phyloP scores from a whole-genome alignment of 495 filamentous ascomycete species.

The Talaromyces stipitatus region DNA sequence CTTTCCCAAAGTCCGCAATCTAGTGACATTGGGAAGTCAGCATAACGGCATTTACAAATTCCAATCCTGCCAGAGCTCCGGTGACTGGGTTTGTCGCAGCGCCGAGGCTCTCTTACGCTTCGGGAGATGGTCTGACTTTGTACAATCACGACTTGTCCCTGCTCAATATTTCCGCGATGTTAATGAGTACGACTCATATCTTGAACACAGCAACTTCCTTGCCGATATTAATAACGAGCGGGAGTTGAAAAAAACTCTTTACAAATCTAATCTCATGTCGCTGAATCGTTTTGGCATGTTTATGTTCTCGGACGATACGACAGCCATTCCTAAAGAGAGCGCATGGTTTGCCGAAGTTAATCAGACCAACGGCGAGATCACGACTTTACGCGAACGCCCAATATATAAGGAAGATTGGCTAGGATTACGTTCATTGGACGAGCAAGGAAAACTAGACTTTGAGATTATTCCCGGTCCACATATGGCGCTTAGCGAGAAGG shows the following conservation, averaged over 20 bases:
- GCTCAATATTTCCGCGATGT: slow-evolving; percentile 93
- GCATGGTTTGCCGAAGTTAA: slow-evolving; percentile 89
- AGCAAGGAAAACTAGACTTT: slow-evolving; percentile 73
- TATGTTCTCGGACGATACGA: slow-evolving; percentile 79
- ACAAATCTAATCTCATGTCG: slow-evolving; percentile 59
- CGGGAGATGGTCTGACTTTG: slow-evolving; percentile 68
- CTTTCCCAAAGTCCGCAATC: slow-evolving; percentile 64
- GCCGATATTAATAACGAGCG: slow-evolving; percentile 99
- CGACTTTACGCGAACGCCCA: slow-evolving; percentile 57
- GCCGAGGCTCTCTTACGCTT: slow-evolving; percentile 63
- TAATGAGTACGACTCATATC: slow-evolving; percentile 60
- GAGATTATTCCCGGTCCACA: slow-evolving; percentile 61
- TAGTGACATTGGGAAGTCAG: slow-evolving; percentile 88
- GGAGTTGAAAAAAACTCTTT: slow-evolving; percentile 59
- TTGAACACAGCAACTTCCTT: slow-evolving; percentile 83
- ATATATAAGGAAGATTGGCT: slow-evolving; percentile 94
- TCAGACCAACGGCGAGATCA: slow-evolving; percentile 52
- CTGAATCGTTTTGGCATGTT: slow-evolving; percentile 83
- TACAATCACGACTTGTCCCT: slow-evolving; percentile 75
- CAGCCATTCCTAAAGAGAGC: slow-evolving; percentile 85
- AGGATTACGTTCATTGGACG: slow-evolving; percentile 73
- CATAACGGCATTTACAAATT: slow-evolving; percentile 91
- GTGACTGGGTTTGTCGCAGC: slow-evolving; percentile 73
- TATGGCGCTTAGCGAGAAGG: slow-evolving; percentile 69
- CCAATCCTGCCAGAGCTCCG: slow-evolving; percentile 48